Evolutionary conservation across 2,329 filamentous ascomycete species (phyloP).

Genomic region (Pyrenochaeta sp.): DNA sequence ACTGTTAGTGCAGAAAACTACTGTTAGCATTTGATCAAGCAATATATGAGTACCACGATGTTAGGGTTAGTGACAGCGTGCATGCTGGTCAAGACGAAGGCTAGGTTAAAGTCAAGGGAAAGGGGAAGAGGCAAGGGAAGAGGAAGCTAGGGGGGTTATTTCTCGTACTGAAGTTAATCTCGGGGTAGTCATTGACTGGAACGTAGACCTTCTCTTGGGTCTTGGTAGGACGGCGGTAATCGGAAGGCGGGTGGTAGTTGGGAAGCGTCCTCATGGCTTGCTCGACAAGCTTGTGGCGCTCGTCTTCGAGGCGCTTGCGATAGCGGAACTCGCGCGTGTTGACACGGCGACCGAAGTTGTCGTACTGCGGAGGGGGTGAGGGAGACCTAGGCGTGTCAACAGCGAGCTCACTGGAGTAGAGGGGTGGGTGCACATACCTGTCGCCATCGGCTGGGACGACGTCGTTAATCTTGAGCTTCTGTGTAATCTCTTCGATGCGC

Average conservation of each 20-base stretch:
- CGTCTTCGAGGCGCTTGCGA: conserved; percentile 96
- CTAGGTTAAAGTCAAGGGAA: conserved; percentile 47
- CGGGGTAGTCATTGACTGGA: conserved; percentile 99
- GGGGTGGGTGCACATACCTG: conserved; percentile 67
- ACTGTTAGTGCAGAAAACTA: conserved; percentile 87
- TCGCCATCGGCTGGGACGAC: conserved; percentile 97
- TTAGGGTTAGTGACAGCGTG: conserved; percentile 52
- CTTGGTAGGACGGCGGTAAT: conserved; percentile 98
- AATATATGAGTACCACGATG: conserved; percentile 35
- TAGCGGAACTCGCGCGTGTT: conserved; percentile 99
- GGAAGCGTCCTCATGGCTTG: conserved; percentile 99
- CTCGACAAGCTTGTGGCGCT: conserved; percentile 97
- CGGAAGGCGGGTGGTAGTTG: conserved; percentile 98
- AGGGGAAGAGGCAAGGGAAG: conserved; percentile 54
- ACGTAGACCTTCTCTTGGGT: conserved; percentile 99
- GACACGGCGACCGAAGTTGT: conserved; percentile 98
- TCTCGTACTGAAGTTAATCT: conserved; percentile 99
- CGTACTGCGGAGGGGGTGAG: conserved; percentile 94
- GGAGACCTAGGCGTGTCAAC: conserved; percentile 72
- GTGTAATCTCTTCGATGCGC: conserved; percentile 98
- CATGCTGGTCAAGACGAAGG: conserved; percentile 55
- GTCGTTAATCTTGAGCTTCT: conserved; percentile 99
- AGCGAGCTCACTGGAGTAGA: not conserved
- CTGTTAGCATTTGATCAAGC: conserved; percentile 79
- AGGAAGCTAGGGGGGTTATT: conserved; percentile 86